A percentile compares a stretch with the other conserved stretches of the same genome.
phyloP scores from a whole-genome alignment of 768 basidiomycete genomes.

The Boletus pseudopeckii region DNA sequence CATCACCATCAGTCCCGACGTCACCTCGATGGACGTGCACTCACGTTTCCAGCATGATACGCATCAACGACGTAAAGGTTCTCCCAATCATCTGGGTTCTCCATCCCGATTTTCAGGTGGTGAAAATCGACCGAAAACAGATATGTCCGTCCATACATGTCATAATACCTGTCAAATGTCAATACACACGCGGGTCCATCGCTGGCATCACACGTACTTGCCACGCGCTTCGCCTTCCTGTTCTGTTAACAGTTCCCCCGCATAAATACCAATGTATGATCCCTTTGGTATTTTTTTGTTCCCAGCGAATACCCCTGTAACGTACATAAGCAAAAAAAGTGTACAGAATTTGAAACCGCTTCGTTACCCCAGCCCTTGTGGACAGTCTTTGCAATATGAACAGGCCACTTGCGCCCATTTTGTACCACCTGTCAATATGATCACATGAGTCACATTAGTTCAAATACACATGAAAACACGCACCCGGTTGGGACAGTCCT shows the following conservation, averaged over 20 bases:
- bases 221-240: conserved; percentile 66
- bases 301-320: conserved; percentile 67
- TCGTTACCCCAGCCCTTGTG: conserved; percentile 81
- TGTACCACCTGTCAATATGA: conserved; percentile 65
- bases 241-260: conserved; percentile 78
- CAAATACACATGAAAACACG: neutral
- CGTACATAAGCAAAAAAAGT: neutral
- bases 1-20: neutral
- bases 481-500: conserved; percentile 80
- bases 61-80: conserved; percentile 71
- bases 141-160: conserved; percentile 71
- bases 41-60: conserved; percentile 81
- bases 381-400: conserved; percentile 66
- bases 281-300: conserved; percentile 61
- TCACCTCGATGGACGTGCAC: conserved; percentile 25
- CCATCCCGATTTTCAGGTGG: conserved; percentile 45
- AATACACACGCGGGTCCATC: neutral
- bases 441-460: neutral
- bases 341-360: conserved; percentile 10
- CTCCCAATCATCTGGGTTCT: conserved; percentile 22
- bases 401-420: conserved; percentile 60
- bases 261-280: conserved; percentile 78
- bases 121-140: conserved; percentile 82
- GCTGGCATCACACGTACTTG: conserved; percentile 40
- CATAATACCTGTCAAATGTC: conserved; percentile 53